Evolutionary conservation across 805 yeast genomes (phyloP), one percentile per base, ranked within the genome.

Genomic region (Crinitomyces ghanaensis): DNA sequence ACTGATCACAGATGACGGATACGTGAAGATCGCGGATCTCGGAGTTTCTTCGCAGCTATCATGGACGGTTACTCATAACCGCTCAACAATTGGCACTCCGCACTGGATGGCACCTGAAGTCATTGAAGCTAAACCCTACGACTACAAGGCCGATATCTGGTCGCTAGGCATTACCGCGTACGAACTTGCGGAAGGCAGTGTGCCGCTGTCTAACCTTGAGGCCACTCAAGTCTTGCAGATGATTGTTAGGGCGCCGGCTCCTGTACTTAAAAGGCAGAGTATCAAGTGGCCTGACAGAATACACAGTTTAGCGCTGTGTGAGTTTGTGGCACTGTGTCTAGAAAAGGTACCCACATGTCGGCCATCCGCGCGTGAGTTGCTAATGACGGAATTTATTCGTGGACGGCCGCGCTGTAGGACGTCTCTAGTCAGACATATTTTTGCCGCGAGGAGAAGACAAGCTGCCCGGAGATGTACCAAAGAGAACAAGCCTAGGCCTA

Each of bases 71-170:
- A 55, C 62, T 15, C 65, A 65, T 39, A 69, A 77, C 42, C 72
- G 70, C 35, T 82, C 95, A 0, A 77, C 86, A 64, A 95, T 85
- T 33, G 97, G 97, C 1, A 85, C 96, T 0, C 95, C 96, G 9
- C 83, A 73, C 56, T 86, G 96, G 96, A 86, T 88, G 97, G 98
- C 98, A 0, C 98, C 98, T 0, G 98, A 91, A 53, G 80, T 88
- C n/a, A 79, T 91, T 28, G 26, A 16, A 49, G 47, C 55, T 29
- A 53, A 58, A 6, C 93, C 91, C 1, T 85, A 91, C 54, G 69
- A 81, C 49, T 80, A 77, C 41, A 81, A 79, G 48, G 94, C 85
- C 1, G 98, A 91, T 51, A 81, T 91, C 34, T 91, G 98, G 98
- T 84, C 95, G 0, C 62, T 85, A 15, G 98, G 98, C 0, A 88